Conservation (phyloP, 148 eudicot species). For the Polygonum aviculare region DNA sequence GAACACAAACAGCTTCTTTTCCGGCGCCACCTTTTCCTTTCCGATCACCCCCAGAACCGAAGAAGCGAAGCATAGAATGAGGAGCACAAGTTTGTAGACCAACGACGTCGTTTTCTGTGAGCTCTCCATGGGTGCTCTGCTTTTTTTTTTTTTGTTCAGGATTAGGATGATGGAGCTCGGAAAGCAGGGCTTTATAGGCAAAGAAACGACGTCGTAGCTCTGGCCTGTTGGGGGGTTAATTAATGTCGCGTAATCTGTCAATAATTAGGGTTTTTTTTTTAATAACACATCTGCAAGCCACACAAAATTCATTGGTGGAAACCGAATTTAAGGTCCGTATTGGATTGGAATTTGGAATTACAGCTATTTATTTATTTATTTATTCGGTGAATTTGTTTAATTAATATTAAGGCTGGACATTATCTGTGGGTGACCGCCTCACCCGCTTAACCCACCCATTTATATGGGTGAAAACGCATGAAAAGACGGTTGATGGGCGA, state of each 20-base stretch:
- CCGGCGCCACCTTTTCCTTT: not conserved
- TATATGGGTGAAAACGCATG: too few species aligned
- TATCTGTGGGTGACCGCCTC: too few species aligned
- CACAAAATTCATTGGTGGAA: not conserved
- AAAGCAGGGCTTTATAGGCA: not conserved
- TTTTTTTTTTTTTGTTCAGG: not conserved
- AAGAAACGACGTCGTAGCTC: not conserved
- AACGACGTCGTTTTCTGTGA: not conserved
- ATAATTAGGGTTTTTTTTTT: not conserved
- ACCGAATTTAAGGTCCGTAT: not conserved
- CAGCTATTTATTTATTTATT: not conserved
- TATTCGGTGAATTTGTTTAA: too few species aligned
- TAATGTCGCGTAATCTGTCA: not conserved
- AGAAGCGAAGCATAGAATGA: not conserved
- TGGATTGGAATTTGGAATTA: not conserved
- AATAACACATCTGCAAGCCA: not conserved
- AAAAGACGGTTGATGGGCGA: too few species aligned
- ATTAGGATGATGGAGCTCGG: not conserved
- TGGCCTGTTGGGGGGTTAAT: not conserved
- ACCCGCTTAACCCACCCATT: too few species aligned
- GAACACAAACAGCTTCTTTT: conserved; percentile 57
- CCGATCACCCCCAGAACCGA: not conserved
- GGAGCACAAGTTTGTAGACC: not conserved
- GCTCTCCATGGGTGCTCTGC: not conserved
- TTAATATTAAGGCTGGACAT: too few species aligned